A percentile compares a stretch with the other conserved stretches of the same genome.
Conservation (phyloP, 2,329 filamentous ascomycete species). For the Aspergillus fischeri region DNA sequence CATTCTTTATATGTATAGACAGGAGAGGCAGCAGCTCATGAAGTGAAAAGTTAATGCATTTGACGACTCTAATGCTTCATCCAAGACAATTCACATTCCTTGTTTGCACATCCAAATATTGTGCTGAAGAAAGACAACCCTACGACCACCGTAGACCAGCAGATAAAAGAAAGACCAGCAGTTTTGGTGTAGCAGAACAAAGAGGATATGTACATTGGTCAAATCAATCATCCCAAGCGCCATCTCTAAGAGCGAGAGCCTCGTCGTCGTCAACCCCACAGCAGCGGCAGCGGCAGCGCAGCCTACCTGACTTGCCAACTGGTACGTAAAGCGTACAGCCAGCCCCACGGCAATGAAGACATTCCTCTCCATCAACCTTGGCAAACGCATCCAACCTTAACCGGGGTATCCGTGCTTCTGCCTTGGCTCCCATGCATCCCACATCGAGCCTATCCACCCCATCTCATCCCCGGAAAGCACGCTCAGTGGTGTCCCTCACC, state of each 20-base stretch:
- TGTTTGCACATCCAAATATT: neutral
- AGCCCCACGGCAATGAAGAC: slow-evolving; percentile 3
- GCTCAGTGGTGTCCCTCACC: slow-evolving; percentile 55
- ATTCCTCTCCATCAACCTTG: too few relatives aligned
- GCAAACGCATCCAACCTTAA: neutral
- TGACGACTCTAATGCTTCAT: neutral
- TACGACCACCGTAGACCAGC: neutral
- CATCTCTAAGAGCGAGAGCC: slow-evolving; percentile 19
- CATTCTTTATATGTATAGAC: slow-evolving; percentile 5
- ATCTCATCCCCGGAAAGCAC: neutral
- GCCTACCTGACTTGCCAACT: neutral
- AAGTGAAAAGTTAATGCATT: neutral
- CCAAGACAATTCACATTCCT: neutral
- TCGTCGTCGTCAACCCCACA: slow-evolving; percentile 7
- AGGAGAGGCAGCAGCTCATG: neutral
- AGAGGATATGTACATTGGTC: slow-evolving; percentile 35
- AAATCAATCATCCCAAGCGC: slow-evolving; percentile 31
- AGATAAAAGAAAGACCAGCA: slow-evolving; percentile 6
- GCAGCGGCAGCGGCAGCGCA: slow-evolving; percentile 7
- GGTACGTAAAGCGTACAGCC: neutral
- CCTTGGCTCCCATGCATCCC: slow-evolving; percentile 11
- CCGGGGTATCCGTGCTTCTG: slow-evolving; percentile 17
- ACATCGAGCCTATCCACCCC: slow-evolving; percentile 9
- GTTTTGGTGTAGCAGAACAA: slow-evolving; percentile 20
- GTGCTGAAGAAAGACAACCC: neutral